These are phyloP conservation scores for Ceratocystiopsis sp. DNA, from an alignment of 2,329 filamentous ascomycete species.

Conservation along the genomic window DNA sequence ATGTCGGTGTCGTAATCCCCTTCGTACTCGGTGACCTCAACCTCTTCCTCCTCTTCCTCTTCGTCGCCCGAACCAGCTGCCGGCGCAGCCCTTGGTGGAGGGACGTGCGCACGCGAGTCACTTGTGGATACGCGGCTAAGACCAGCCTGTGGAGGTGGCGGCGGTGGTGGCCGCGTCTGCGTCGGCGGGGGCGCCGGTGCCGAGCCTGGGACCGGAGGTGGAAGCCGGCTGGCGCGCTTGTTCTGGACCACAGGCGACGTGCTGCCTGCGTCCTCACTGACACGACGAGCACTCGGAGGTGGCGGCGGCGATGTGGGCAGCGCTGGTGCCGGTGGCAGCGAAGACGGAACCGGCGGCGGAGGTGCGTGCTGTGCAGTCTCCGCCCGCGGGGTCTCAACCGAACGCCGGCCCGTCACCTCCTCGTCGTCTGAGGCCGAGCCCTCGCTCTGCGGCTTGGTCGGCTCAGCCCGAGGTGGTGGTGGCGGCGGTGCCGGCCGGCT, in stretches of 20 bases:
- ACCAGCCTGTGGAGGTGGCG: constrained; percentile 42
- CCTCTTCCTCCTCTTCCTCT: constrained; percentile 52
- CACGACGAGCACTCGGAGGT: constrained; percentile 17
- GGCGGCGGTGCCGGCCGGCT: constrained; percentile 38
- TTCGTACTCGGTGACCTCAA: constrained; percentile 84
- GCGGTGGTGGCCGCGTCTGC: constrained; percentile 47
- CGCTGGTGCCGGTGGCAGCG: constrained; percentile 23
- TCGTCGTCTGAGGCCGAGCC: constrained; percentile 87
- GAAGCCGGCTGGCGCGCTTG: constrained; percentile 39
- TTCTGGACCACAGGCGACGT: constrained; percentile 20
- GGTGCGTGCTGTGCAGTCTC: constrained; percentile 21
- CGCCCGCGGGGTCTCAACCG: constrained; percentile 22
- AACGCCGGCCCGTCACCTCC: constrained; percentile 27
- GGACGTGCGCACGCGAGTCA: constrained; percentile 26
- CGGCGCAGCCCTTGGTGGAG: constrained; percentile 9
- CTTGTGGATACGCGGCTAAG: constrained; percentile 40
- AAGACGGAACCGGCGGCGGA: constrained; percentile 28
- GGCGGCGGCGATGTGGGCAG: constrained; percentile 20
- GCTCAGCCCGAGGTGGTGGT: constrained; percentile 35
- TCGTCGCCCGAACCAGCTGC: constrained; percentile 17
- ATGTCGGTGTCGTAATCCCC: constrained; percentile 98
- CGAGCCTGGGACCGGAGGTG: constrained; percentile 42
- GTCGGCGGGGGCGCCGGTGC: constrained; percentile 28
- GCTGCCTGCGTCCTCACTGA: constrained; percentile 11
- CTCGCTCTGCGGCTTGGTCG: constrained; percentile 44